Evolutionary conservation across 371 early-diverging fungal genomes (phyloP), one percentile per base, ranked within the genome.

Genomic region (Coemansia sp.): DNA sequence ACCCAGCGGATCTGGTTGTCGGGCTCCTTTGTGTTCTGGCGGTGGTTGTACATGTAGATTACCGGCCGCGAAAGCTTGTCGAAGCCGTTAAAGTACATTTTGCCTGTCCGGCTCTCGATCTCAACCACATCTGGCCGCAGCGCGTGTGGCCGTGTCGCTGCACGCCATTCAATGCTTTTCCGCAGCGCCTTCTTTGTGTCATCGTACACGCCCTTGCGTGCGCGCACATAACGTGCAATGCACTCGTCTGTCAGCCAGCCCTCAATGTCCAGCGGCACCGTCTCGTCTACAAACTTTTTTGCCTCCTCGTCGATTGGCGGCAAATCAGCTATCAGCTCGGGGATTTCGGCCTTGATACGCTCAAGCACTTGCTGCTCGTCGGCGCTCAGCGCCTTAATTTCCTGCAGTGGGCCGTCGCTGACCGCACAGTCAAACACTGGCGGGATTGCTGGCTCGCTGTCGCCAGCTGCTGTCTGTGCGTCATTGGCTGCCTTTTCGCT

Each of bases 1-100:
- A 90, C 86, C 71, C 87, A 86, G 40, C 88, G 85, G 55, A 95
- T 82, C 82, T 94, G 93, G n/a, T 85, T 78, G 34, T 90, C 88
- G 8, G 85, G 84, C 37, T 90, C 89, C 51, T 87, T 86, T 2
- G 93, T 92, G 81, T 92, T 92, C 71, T 95, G 89, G 42, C 84
- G 74, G 61, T 87, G 77, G n/a, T 88, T 87, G 69, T 86, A 81
- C 86, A 92, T 85, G 81, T 90, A 89, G 72, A 91, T 80, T 42
- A 89, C 68, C 5, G 90, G 89, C 22, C 89, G 84, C 10, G 89
- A 88, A 39, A 78, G 69, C 54, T 79, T 82, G 79, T 90, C 87
- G 63, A 90, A 91, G 5, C 93, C 93, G 74, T 87, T 86, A 47
- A 87, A 80, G 68, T 89, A 87, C 80, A 89, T 83, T 80, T 95